phyloP scores from a whole-genome alignment of 768 basidiomycete species.

The Macrolepiota fuliginosa region DNA sequence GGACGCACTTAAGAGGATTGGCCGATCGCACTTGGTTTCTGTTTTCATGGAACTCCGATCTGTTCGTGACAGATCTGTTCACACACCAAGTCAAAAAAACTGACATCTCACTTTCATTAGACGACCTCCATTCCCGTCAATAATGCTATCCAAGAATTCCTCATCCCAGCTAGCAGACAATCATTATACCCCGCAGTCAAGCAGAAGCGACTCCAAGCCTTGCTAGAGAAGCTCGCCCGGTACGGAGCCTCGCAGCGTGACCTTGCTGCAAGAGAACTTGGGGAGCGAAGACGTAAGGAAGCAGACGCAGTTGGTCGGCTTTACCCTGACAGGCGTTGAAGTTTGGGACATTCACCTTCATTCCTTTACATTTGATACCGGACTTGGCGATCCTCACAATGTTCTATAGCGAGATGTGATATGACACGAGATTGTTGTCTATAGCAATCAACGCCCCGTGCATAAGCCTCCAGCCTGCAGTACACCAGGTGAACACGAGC shows the following conservation, averaged over 20 bases:
- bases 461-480: not conserved
- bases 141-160: slow-evolving; percentile 76
- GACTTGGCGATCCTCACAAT: not conserved
- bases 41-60: slow-evolving; percentile 79
- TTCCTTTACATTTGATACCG: not conserved
- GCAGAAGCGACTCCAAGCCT: slow-evolving; percentile 65
- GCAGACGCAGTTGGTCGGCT: slow-evolving; percentile 75
- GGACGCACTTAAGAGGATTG: slow-evolving; percentile 76
- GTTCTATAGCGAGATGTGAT: not conserved
- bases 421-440: slow-evolving; percentile 7
- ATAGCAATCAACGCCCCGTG: slow-evolving; percentile 7
- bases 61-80: slow-evolving; percentile 39
- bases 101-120: slow-evolving; percentile 30
- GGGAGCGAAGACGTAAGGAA: slow-evolving; percentile 72
- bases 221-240: slow-evolving; percentile 78
- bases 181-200: slow-evolving; percentile 64
- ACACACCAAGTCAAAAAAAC: slow-evolving; percentile 1
- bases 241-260: slow-evolving; percentile 66
- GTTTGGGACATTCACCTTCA: not conserved
- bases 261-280: slow-evolving; percentile 54
- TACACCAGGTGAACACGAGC: not conserved
- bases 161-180: slow-evolving; percentile 68
- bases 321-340: slow-evolving; percentile 61
- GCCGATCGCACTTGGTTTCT: slow-evolving; percentile 62
- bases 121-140: slow-evolving; percentile 70